phyloP scores from a whole-genome alignment of 2,329 filamentous ascomycete genomes.

The Nothophoma quercina region DNA sequence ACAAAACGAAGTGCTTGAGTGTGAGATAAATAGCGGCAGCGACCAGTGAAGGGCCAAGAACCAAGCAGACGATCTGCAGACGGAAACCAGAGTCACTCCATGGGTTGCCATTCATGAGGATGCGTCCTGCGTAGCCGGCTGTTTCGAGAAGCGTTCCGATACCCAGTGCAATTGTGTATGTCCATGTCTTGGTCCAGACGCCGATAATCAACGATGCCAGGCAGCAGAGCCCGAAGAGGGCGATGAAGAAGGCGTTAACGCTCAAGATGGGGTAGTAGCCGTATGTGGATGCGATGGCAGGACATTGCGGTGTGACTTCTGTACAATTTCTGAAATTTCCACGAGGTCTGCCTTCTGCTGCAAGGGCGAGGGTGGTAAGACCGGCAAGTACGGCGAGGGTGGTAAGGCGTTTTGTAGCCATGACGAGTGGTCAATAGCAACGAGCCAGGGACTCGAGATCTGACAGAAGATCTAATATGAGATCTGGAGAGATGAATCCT shows the following conservation, averaged over 20 bases:
- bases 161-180: constrained; percentile 52
- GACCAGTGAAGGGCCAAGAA: constrained; percentile 55
- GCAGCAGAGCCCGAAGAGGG: constrained; percentile 31
- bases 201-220: constrained; percentile 28
- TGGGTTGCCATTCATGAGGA: constrained; percentile 53
- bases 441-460: background rate
- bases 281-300: constrained; percentile 49
- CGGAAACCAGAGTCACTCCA: constrained; percentile 53
- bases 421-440: background rate
- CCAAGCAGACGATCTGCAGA: constrained; percentile 54
- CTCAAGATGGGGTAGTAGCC: constrained; percentile 51
- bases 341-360: constrained; percentile 27
- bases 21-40: constrained; percentile 58
- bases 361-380: constrained; percentile 6
- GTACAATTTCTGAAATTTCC: constrained; percentile 34
- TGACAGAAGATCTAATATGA: background rate
- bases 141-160: constrained; percentile 53
- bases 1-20: constrained; percentile 56
- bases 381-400: constrained; percentile 3
- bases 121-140: constrained; percentile 53
- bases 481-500: background rate
- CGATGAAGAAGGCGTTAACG: constrained; percentile 50
- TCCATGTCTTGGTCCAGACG: constrained; percentile 46
- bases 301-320: constrained; percentile 34
- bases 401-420: constrained; percentile 7